Evolutionary conservation across 73 alveolate species (phyloP), one percentile per base, ranked within the genome.

Genomic region (Effrenium voratum): DNA sequence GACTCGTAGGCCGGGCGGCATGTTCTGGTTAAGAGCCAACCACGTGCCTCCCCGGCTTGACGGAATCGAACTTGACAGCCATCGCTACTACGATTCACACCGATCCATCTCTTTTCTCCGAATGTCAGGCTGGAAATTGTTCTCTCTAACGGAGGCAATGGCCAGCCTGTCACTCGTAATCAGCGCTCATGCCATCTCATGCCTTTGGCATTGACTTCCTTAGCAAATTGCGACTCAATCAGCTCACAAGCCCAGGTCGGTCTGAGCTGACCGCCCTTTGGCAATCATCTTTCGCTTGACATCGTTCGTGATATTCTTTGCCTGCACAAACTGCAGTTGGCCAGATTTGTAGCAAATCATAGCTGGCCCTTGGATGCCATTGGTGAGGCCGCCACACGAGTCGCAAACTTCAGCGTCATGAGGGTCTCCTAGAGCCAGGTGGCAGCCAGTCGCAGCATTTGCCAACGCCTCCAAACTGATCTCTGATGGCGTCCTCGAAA

Each of bases 351-450:
- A n/a, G n/a, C n/a, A n/a, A n/a, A n/a, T n/a, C n/a, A n/a, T n/a
- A n/a, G n/a, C n/a, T n/a, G n/a, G n/a, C n/a, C n/a, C n/a, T n/a
- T n/a, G n/a, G n/a, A n/a, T n/a, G n/a, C n/a, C n/a, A n/a, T n/a
- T n/a, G n/a, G n/a, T 70, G n/a, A 46, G 97, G 19, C 10, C 40
- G 46, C 34, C 15, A 99, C 99, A 36, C 99, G 91, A 84, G 98
- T 91, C 1, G 99, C 99, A 93, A 99, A 99, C 91, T 99, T 97
- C 99, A 99, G 50, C 68, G 92, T 75, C 98, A 92, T 92, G 46
- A 76, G 60, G 1, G 99, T 99, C 79, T 99, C 99, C 97, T 90
- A 59, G 28, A 32, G 15, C 12, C 15, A 0, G 36, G 50, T 15
- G 3, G 5, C 5, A 50, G n/a, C 13, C 41, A 28, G 60, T 43